phyloP scores from a whole-genome alignment of 2,329 filamentous ascomycete genomes.

The Aureobasidium sp. region DNA sequence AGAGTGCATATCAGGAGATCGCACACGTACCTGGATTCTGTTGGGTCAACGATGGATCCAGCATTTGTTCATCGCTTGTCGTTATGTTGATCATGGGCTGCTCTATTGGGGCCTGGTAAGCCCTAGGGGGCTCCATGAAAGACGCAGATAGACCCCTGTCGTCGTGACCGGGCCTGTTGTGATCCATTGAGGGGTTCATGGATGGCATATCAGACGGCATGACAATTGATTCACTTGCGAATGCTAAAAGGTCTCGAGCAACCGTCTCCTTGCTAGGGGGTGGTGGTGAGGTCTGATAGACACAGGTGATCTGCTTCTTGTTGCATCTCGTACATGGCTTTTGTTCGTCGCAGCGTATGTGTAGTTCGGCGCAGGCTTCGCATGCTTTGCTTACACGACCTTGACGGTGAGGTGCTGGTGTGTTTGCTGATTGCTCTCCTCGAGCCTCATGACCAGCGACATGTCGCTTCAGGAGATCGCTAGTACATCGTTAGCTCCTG shows the following conservation, averaged over 20 bases:
- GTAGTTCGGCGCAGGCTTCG: conserved; percentile 45
- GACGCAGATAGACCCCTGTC: neutral
- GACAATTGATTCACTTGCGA: neutral
- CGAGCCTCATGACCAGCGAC: conserved; percentile 37
- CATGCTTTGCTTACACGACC: conserved; percentile 45
- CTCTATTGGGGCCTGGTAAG: neutral
- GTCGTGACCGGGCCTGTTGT: neutral
- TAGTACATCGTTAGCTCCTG: conserved; percentile 17
- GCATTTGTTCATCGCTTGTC: neutral
- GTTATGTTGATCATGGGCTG: conserved; percentile 10
- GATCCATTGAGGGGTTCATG: neutral
- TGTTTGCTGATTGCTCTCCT: conserved; percentile 28
- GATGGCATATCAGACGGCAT: neutral
- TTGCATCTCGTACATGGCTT: conserved; percentile 48
- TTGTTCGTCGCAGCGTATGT: conserved; percentile 48
- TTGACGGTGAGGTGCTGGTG: conserved; percentile 27
- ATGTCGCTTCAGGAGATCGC: conserved; percentile 47
- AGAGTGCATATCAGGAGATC: no score
- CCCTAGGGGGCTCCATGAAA: neutral
- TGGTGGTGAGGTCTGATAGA: conserved; percentile 23
- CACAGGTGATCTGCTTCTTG: conserved; percentile 43
- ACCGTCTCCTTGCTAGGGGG: conserved; percentile 6
- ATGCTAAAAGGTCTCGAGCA: conserved; percentile 5
- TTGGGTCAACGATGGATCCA: neutral
- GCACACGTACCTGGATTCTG: neutral